phyloP scores from a whole-genome alignment of 2,329 filamentous ascomycete genomes.

The Lachnellula subtilissima region DNA sequence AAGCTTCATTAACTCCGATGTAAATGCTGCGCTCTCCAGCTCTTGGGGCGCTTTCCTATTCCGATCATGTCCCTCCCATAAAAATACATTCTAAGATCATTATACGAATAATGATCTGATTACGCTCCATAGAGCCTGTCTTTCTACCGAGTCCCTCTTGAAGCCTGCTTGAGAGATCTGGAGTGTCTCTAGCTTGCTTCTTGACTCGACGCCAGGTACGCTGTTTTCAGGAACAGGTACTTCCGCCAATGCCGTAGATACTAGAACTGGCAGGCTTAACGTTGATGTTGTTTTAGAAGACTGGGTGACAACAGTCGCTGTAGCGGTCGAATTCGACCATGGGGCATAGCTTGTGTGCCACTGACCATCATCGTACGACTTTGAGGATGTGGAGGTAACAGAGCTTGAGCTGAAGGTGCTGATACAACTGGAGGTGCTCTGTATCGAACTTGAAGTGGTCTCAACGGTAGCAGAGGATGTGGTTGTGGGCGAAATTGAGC shows the following conservation, averaged over 20 bases:
- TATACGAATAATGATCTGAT: conserved; percentile 2
- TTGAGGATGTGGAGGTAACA: conserved; percentile 4
- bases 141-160: background rate
- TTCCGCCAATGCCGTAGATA: background rate
- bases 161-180: background rate
- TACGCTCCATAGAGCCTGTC: background rate
- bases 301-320: background rate
- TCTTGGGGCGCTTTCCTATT: conserved; percentile 26
- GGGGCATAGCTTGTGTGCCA: conserved; percentile 30
- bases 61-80: conserved; percentile 4
- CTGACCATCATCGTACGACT: conserved; percentile 26
- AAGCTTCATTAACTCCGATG: conserved; percentile 14
- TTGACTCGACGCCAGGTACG: background rate
- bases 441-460: background rate
- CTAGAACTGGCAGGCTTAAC: background rate
- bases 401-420: background rate
- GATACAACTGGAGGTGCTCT: background rate
- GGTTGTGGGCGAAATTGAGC: background rate
- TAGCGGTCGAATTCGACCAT: conserved; percentile 23
- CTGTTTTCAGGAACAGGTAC: background rate
- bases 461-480: background rate
- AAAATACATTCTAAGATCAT: background rate
- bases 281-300: background rate
- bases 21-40: conserved; percentile 26
- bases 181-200: background rate